Evolutionary conservation across 2,329 filamentous ascomycete genomes (phyloP).

Genomic region (Phyllosticta citrichinensis): DNA sequence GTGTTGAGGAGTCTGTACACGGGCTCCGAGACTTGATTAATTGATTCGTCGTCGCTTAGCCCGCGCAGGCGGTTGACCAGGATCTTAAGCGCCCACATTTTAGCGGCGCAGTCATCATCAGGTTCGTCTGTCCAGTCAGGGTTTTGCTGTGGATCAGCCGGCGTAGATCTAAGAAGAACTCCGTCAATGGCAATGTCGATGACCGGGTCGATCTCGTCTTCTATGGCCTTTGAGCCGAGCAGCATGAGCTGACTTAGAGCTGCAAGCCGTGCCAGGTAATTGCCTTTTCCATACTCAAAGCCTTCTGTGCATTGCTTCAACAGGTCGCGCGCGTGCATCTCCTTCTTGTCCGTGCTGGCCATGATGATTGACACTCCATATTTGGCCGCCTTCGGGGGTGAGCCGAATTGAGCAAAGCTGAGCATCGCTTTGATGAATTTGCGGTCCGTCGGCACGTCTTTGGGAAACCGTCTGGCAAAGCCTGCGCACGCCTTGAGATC

Average conservation of each 20-base stretch:
- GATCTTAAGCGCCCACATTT: slow-evolving; percentile 73
- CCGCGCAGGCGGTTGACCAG: slow-evolving; percentile 77
- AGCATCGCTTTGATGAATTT: slow-evolving; percentile 74
- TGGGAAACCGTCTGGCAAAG: slow-evolving; percentile 76
- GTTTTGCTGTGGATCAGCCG: slow-evolving; percentile 53
- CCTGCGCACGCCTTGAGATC: slow-evolving; percentile 89
- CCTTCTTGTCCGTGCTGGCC: slow-evolving; percentile 64
- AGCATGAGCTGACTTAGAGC: slow-evolving; percentile 67
- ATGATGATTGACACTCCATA: slow-evolving; percentile 88
- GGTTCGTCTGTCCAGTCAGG: slow-evolving; percentile 50
- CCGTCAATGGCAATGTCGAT: slow-evolving; percentile 67
- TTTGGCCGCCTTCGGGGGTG: slow-evolving; percentile 75
- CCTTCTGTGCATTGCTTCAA: slow-evolving; percentile 64
- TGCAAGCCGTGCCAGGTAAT: slow-evolving; percentile 65
- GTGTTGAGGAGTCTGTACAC: slow-evolving; percentile 73
- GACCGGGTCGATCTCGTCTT: slow-evolving; percentile 61
- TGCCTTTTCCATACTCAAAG: slow-evolving; percentile 60
- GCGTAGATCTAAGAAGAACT: slow-evolving; percentile 55
- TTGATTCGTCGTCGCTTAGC: slow-evolving; percentile 38
- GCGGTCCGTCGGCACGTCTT: slow-evolving; percentile 71
- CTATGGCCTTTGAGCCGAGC: slow-evolving; percentile 60
- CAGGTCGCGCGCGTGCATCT: slow-evolving; percentile 77
- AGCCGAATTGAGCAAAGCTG: slow-evolving; percentile 73
- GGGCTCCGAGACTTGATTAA: slow-evolving; percentile 47
- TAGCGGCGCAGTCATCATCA: slow-evolving; percentile 74